Base-by-base conservation (phyloP, 345 rosid genomes). In the Citrus reticulata region DNA sequence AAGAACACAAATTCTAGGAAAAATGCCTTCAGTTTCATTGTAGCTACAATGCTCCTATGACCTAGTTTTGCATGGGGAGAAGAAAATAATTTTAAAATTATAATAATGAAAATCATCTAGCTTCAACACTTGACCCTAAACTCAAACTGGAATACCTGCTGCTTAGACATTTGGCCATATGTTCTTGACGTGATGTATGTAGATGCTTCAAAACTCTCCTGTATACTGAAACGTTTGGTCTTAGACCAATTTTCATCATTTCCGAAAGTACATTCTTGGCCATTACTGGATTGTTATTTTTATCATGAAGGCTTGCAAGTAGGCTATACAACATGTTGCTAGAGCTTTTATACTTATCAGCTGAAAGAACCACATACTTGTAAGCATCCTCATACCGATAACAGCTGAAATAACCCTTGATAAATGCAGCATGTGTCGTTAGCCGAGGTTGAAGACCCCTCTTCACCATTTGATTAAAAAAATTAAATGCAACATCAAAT, bases 221-320 rank as follows among this genome's bases (percentile, higher is more conserved):
- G 73, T 87, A 83, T 63, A 87, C 83, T 1, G 71, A 24, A 72
- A 68, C 64, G 32, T 82, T 39, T n/a, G 93, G 93, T 76, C 81
- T 82, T 25, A 90, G 81, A 68, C 91, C 93, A 77, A 80, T 88
- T 20, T 78, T 70, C 6, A 88, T 88, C 93, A 90, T 87, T 78
- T 86, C 86, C 27, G 72, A 85, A 39, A 88, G 88, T 79, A 90
- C 70, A 77, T 70, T 78, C 42, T 79, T 79, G 20, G 91, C 87
- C 35, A 64, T 29, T 13, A 82, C 79, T 16, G 46, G 29, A 74
- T 88, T 72, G 35, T 87, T 86, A 20, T 68, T 75, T 73, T 79
- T 84, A 58, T 68, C 80, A 79, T 87, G 81, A 59, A 88, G 90
- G 64, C 75, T 81, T 5, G 90, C 91, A 69, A 90, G 90, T 75